These are phyloP conservation scores for Kurtzmaniella quercitrusa DNA, from an alignment of 1,139 yeast species.

Conservation along the genomic window DNA sequence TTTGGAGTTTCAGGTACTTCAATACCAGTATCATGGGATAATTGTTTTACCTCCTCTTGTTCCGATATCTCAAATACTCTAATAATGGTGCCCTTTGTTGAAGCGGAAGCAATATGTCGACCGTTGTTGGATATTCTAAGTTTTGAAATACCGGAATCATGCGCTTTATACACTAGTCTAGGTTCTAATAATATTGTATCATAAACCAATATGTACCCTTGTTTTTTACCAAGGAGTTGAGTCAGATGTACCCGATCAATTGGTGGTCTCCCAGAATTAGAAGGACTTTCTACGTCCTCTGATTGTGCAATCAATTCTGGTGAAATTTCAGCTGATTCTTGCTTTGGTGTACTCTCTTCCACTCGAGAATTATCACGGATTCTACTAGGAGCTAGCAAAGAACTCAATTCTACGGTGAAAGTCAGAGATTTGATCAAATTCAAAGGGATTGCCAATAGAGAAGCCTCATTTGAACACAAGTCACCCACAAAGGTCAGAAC, in stretches of 20 bases:
- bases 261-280: background rate
- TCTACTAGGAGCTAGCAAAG: background rate
- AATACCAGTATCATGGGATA: background rate
- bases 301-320: background rate
- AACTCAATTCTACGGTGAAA: background rate
- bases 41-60: background rate
- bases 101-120: slow-evolving; percentile 59
- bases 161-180: slow-evolving; percentile 55
- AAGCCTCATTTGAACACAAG: slow-evolving; percentile 44
- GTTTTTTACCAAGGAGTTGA: background rate
- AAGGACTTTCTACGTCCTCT: background rate
- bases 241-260: too few species aligned
- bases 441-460: slow-evolving; percentile 41
- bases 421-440: slow-evolving; percentile 23
- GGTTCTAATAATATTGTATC: slow-evolving; percentile 58
- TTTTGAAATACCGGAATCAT: slow-evolving; percentile 46
- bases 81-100: slow-evolving; percentile 68
- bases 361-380: background rate
- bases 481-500: slow-evolving; percentile 35
- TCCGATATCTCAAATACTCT: slow-evolving; percentile 36
- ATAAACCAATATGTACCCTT: slow-evolving; percentile 49
- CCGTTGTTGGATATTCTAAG: slow-evolving; percentile 50
- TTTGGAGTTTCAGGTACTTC: slow-evolving; percentile 4
- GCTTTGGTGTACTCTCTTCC: background rate
- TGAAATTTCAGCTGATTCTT: background rate